Evolutionary conservation across 805 yeast species (phyloP).

Genomic region (Zygotorulaspora florentina): DNA sequence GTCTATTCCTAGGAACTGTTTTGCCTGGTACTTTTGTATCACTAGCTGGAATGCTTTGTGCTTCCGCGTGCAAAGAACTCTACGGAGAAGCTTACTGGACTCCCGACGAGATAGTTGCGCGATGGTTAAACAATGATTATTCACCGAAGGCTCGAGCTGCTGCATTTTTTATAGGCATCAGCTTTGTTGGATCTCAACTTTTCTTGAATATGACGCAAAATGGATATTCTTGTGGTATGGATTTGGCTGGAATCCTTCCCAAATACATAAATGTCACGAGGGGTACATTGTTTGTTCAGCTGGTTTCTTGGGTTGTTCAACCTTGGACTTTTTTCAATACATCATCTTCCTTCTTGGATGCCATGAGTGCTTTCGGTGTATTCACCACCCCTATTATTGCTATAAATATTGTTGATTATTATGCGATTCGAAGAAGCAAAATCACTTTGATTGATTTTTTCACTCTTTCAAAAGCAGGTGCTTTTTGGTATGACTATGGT

Average conservation of each 20-base stretch:
- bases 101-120: constrained; percentile 37
- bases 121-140: constrained; percentile 39
- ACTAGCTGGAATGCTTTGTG: constrained; percentile 38
- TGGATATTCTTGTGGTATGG: constrained; percentile 41
- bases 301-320: constrained; percentile 38
- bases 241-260: constrained; percentile 36
- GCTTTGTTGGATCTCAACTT: constrained; percentile 37
- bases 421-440: constrained; percentile 32
- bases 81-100: constrained; percentile 39
- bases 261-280: constrained; percentile 34
- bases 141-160: constrained; percentile 38
- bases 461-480: constrained; percentile 23
- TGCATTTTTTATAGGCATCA: constrained; percentile 38
- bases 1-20: constrained; percentile 34
- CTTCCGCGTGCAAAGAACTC: constrained; percentile 34
- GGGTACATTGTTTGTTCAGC: constrained; percentile 36
- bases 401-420: constrained; percentile 37
- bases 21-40: constrained; percentile 40
- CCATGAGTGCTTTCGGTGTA: constrained; percentile 39
- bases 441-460: constrained; percentile 37
- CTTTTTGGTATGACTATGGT: constrained; percentile 23
- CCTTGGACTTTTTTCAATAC: constrained; percentile 41
- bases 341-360: constrained; percentile 35
- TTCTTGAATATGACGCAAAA: constrained; percentile 37
- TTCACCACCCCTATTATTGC: constrained; percentile 38